phyloP scores from a whole-genome alignment of 495 filamentous ascomycete species.

The Aspergillus ostianus region DNA sequence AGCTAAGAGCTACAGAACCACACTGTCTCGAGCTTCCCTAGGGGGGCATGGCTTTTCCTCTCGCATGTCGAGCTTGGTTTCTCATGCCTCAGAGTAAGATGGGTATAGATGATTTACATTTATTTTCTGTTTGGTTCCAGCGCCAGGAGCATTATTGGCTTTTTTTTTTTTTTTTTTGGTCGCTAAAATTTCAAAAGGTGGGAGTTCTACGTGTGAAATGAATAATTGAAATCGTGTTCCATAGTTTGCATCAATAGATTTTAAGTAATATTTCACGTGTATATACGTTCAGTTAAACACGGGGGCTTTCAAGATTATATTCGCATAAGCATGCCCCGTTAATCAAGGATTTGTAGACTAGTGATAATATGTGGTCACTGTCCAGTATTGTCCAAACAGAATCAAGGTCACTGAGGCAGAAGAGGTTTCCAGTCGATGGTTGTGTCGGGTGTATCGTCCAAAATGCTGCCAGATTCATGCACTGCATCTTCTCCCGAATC shows the following conservation, averaged over 20 bases:
- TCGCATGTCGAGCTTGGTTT: constrained; percentile 28
- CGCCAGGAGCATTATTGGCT: background rate
- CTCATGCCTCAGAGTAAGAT: constrained; percentile 21
- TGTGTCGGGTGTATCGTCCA: constrained; percentile 25
- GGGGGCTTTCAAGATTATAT: background rate
- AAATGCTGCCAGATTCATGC: constrained; percentile 15
- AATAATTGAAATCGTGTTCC: background rate
- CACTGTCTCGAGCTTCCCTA: constrained; percentile 13
- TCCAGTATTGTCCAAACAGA: background rate
- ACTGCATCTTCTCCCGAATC: background rate
- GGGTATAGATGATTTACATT: constrained; percentile 4
- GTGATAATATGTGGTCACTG: background rate
- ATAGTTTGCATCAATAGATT: background rate
- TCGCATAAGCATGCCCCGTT: background rate
- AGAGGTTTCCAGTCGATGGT: constrained; percentile 37
- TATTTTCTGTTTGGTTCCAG: constrained; percentile 1
- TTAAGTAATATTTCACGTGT: background rate
- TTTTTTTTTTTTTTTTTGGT: background rate
- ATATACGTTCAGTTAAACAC: background rate
- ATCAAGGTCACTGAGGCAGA: constrained; percentile 18
- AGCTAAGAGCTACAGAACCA: background rate
- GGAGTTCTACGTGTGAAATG: background rate
- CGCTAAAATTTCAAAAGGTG: background rate
- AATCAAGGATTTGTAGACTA: constrained; percentile 1
- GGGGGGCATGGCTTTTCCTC: constrained; percentile 34